Base-by-base conservation (phyloP, 148 eudicot genomes). In the Camellia lanceoleosa region DNA sequence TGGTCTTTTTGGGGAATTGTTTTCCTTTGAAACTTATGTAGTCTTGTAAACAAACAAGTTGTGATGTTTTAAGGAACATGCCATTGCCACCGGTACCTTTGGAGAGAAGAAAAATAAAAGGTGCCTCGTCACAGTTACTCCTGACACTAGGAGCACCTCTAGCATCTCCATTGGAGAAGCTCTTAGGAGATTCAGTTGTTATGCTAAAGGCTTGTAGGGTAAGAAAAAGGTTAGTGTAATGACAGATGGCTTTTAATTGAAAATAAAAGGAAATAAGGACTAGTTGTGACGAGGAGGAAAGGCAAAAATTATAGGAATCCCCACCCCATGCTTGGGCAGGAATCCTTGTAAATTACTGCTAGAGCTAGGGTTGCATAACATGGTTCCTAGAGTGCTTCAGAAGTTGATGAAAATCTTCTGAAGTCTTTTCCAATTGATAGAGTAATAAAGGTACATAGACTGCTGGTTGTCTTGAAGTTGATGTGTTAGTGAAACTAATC, bases 301-400 rank as follows among this genome's bases (percentile, higher is more conserved):
- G 30, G 5, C 18, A 46, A 46, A 18, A 0, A 3, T 20, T 3
- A 8, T 16, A 18, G 72, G 7, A 43, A 68, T 19, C 3, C 16
- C 72, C 46, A 47, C 51, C 16, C 5, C 13, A 47, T 11, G 15
- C 16, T 7, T 7, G 7, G 6, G 7, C 52, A 0, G 52, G 52
- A 49, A 49, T 43, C 72, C 4, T 43, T 43, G 71, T 68, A 43
- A 15, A 43, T 68, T 20, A 68, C 52, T 68, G 4, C 23, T 43
- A 43, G 49, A 68, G 52, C 43, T 68, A 14, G 71, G 51, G 47
- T 68, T 2, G 71, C 20, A 16, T 68, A 47, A 43, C 51, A 5
- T n/a, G 16, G 38, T 71, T 71, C 41, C 58, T 71, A 70, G 30
- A 70, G 42, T 71, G 56, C 58, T 71, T 71, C 56, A 43, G 71